Base-by-base conservation (phyloP, 352 stramenopile species). In the Globisporangium perplexum region DNA sequence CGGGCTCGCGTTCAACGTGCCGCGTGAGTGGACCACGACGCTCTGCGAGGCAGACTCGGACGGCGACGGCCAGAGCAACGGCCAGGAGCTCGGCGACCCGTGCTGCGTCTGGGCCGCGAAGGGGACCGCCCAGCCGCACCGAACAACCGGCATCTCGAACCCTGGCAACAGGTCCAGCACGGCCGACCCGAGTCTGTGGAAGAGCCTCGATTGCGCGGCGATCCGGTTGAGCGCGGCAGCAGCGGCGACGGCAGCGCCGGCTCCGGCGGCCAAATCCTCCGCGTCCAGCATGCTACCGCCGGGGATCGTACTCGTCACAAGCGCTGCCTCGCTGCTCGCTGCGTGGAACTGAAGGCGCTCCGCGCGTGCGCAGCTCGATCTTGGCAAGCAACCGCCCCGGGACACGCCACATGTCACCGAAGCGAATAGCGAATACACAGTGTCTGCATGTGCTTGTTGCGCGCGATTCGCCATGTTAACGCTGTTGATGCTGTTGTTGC, bases 71-170 rank as follows among this genome's bases (percentile, higher is more conserved):
- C 53, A 64, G 28, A 85, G 60, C 14, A 86, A 86, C 58, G 74
- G 74, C n/a, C 53, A 80, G 50, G 74, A 86, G 41, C 65, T 86
- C 12, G 74, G 74, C 18, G 74, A 86, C 47, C 74, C 74, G 17
- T 62, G 65, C 56, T 86, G 74, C 33, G 58, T 74, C 45, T 56
- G 57, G 56, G 10, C 38, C 14, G 15, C 38, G 17, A 31, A 31
- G 28, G 38, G 38, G 14, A 23, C 17, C 14, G 15, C 5, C 38
- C 15, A 20, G 6, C 15, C 38, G 38, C 38, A 22, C 15, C 12
- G 38, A 15, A 43, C 38, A 20, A 43, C 4, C n/a, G 38, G 38
- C 15, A 20, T 43, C 38, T 43, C 38, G 38, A 43, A 43, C 38
- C 38, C 38, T 10, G 38, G 38, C 12, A 43, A 43, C 38, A n/a